Evolutionary conservation across 1,284 basidiomycete genomes (phyloP).

Genomic region (Kwoniella shivajii): DNA sequence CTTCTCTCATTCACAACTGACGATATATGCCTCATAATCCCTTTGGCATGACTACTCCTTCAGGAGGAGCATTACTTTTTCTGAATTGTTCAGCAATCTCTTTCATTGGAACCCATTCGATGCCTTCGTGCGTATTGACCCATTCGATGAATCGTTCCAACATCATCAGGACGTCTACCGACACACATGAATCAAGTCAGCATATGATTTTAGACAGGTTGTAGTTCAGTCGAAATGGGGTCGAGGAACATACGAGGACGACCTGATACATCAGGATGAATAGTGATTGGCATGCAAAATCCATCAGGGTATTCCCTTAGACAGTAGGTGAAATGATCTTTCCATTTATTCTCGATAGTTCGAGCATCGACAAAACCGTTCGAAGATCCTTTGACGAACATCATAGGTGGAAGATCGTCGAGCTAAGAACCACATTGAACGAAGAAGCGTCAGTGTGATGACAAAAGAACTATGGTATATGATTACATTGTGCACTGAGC

Average conservation of each 20-base stretch:
- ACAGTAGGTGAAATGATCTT: constrained; percentile 70
- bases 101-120: constrained; percentile 71
- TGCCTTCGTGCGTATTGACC: constrained; percentile 70
- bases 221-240: no score
- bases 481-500: not conserved
- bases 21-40: no score
- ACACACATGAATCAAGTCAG: not conserved
- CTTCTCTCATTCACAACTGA: no score
- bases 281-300: constrained; percentile 74
- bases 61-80: constrained; percentile 24
- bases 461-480: not conserved
- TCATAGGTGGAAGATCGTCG: constrained; percentile 70
- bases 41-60: constrained; percentile 40
- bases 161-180: constrained; percentile 69
- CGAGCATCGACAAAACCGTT: constrained; percentile 73
- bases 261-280: constrained; percentile 74
- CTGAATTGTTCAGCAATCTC: constrained; percentile 47
- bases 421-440: constrained; percentile 16
- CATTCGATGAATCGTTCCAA: constrained; percentile 78
- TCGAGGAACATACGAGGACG: constrained; percentile 38
- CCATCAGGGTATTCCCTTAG: constrained; percentile 63
- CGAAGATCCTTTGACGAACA: constrained; percentile 68
- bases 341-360: constrained; percentile 74
- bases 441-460: not conserved
- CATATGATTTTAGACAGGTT: no score